Percentiles rank a stretch among this genome's conserved stretches.
phyloP scores from a whole-genome alignment of 1,284 basidiomycete species.

The Bondarzewia mesenterica region DNA sequence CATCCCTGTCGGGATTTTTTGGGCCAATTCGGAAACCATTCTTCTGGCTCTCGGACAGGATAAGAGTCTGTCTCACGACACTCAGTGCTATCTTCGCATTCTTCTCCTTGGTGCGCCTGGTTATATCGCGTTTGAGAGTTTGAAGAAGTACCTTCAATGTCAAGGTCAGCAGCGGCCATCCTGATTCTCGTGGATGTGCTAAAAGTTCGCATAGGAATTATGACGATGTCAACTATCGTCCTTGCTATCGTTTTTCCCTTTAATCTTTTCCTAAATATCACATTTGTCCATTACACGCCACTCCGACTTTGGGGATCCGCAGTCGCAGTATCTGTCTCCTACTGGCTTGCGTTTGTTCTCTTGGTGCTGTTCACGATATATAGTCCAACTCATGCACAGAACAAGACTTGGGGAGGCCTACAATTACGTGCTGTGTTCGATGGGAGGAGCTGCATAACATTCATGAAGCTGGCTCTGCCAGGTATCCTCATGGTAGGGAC shows the following conservation, averaged over 20 bases:
- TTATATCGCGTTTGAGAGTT: slow-evolving; percentile 67
- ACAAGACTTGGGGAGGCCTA: slow-evolving; percentile 60
- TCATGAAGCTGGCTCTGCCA: slow-evolving; percentile 59
- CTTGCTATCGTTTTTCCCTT: slow-evolving; percentile 53
- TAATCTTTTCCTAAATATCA: slow-evolving; percentile 52
- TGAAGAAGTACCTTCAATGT: slow-evolving; percentile 75
- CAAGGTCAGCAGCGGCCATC: slow-evolving; percentile 42
- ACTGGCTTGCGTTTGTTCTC: slow-evolving; percentile 57
- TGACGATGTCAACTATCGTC: slow-evolving; percentile 60
- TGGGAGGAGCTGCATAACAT: slow-evolving; percentile 36
- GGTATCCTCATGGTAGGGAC: slow-evolving; percentile 75
- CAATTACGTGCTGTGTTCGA: slow-evolving; percentile 40
- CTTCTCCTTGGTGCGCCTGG: slow-evolving; percentile 59
- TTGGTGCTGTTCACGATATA: slow-evolving; percentile 39
- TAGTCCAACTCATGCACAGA: slow-evolving; percentile 44
- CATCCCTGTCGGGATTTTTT: slow-evolving; percentile 51
- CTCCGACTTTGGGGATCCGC: slow-evolving; percentile 60
- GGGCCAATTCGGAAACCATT: slow-evolving; percentile 53
- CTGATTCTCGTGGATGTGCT: background rate
- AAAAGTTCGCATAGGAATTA: slow-evolving; percentile 43
- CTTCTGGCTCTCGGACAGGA: slow-evolving; percentile 60
- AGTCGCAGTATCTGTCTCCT: slow-evolving; percentile 57
- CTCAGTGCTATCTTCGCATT: slow-evolving; percentile 56
- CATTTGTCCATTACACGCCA: slow-evolving; percentile 50
- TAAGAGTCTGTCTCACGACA: slow-evolving; percentile 41